These are phyloP conservation scores for Isoetes taiwanensis DNA, from an alignment of 75 land plant genomes.

Conservation along the genomic window DNA sequence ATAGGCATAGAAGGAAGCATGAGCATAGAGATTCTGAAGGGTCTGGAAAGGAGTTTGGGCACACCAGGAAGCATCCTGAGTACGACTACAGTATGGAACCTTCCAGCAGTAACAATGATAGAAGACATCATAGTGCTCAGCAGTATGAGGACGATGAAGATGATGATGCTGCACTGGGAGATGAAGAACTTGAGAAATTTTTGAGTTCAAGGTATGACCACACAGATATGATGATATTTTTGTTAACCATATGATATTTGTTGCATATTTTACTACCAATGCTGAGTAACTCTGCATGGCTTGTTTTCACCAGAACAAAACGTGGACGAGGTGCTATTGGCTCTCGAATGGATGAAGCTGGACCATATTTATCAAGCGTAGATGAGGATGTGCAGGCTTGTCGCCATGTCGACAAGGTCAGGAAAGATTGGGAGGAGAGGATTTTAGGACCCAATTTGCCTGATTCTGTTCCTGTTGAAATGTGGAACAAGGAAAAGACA, in stretches of 20 bases:
- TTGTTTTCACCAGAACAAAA: slow-evolving; percentile 34
- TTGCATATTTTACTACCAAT: neutral
- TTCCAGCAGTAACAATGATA: neutral
- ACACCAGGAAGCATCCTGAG: neutral
- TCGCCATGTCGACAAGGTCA: no score
- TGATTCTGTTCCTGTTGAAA: no score
- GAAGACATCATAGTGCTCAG: slow-evolving; percentile 5
- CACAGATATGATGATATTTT: neutral
- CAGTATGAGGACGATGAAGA: neutral
- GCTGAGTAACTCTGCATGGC: neutral
- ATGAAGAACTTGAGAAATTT: slow-evolving; percentile 76
- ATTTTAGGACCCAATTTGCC: slow-evolving; percentile 62
- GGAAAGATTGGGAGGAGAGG: slow-evolving; percentile 50
- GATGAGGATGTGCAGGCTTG: slow-evolving; percentile 13
- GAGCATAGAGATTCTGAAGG: slow-evolving; percentile 7
- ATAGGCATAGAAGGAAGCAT: slow-evolving; percentile 12
- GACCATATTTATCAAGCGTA: no score
- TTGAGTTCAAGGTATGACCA: slow-evolving; percentile 47
- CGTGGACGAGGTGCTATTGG: slow-evolving; percentile 87
- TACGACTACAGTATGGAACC: neutral
- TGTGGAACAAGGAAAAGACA: no score
- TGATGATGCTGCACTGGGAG: no score
- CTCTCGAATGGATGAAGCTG: slow-evolving; percentile 91
- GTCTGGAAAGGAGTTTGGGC: slow-evolving; percentile 3
- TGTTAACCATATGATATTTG: neutral